Evolutionary conservation across 2,329 filamentous ascomycete species (phyloP).

Genomic region (Pyricularia sp.): DNA sequence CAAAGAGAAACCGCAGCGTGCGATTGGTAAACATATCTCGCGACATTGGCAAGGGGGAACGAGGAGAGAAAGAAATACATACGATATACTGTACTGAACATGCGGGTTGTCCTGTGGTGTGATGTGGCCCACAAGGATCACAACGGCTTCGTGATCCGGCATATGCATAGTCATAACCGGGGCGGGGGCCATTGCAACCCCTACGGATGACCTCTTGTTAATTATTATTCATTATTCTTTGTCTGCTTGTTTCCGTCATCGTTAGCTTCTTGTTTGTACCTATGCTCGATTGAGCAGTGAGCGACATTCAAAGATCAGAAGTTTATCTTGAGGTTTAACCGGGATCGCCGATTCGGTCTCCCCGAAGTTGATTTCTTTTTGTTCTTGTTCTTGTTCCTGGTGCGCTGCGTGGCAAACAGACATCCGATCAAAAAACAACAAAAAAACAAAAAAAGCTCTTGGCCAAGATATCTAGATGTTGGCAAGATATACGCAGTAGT

Average conservation of each 20-base stretch:
- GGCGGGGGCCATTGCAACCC: background rate
- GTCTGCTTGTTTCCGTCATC: constrained; percentile 6
- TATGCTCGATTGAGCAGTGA: background rate
- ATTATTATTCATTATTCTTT: background rate
- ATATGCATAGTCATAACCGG: background rate
- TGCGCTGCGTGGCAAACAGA: no score
- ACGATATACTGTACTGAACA: background rate
- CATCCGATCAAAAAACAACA: no score
- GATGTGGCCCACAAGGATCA: background rate
- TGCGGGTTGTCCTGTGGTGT: background rate
- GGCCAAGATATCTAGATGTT: no score
- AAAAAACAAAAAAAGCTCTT: no score
- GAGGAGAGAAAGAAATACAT: no score
- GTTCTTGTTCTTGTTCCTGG: no score
- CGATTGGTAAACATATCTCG: background rate
- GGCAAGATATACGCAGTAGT: no score
- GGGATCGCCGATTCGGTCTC: no score
- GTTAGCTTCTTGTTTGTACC: background rate
- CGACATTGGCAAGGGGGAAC: no score
- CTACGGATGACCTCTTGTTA: background rate
- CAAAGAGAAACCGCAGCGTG: background rate
- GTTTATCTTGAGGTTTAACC: no score
- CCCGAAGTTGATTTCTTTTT: no score
- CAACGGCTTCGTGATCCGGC: background rate
- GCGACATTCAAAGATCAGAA: no score